Evolutionary conservation across 306 rosid species (phyloP).

Genomic region (Urtica urens): DNA sequence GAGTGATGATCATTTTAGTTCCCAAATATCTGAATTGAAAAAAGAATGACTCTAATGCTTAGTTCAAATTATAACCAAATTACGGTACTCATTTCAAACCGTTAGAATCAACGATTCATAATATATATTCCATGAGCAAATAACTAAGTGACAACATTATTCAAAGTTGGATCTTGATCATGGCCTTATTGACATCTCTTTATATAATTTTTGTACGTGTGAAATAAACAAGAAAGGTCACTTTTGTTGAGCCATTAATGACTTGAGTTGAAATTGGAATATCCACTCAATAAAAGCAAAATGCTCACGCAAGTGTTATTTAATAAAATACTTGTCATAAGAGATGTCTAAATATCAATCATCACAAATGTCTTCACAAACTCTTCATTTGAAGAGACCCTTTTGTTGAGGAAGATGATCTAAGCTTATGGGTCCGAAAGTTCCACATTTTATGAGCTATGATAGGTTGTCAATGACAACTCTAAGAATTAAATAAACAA

Average conservation of each 20-base stretch:
- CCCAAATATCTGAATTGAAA: no score
- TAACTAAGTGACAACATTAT: neutral
- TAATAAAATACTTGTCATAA: conserved; percentile 11
- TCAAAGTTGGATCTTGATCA: neutral
- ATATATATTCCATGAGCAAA: no score
- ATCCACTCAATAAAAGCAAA: conserved; percentile 19
- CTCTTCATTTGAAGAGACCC: conserved; percentile 9
- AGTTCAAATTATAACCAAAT: no score
- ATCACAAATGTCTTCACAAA: conserved; percentile 2
- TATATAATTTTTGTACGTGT: conserved; percentile 5
- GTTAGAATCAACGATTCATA: no score
- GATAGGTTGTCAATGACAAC: conserved; percentile 20
- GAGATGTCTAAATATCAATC: neutral
- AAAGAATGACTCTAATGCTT: no score
- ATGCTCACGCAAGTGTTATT: conserved; percentile 22
- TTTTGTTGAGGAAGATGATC: conserved; percentile 20
- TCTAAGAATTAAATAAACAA: conserved; percentile 14
- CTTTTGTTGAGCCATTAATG: conserved; percentile 9
- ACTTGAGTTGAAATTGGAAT: conserved; percentile 6
- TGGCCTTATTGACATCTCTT: neutral
- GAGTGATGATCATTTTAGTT: no score
- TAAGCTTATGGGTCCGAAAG: conserved; percentile 31
- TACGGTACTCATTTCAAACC: no score
- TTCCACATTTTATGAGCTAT: conserved; percentile 19
- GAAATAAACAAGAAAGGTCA: conserved; percentile 7